A percentile compares a stretch with the other conserved stretches of the same genome.
Evolutionary conservation across 225 moss, liverwort and hornwort genomes (phyloP).

Genomic region (Neckera pumila): DNA sequence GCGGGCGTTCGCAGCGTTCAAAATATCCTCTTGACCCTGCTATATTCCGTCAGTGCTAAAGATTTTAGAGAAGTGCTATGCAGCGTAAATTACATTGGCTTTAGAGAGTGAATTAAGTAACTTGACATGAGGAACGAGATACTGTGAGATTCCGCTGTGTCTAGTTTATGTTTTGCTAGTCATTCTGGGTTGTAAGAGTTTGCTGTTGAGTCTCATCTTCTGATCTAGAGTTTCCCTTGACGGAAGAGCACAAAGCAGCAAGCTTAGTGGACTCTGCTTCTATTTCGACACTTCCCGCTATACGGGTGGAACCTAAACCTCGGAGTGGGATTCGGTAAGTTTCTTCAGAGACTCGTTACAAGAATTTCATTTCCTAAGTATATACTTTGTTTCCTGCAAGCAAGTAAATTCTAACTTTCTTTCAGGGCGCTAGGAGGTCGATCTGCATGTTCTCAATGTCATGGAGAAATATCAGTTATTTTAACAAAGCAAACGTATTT

Average conservation of each 20-base stretch:
- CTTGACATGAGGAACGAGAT: background rate
- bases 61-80: background rate
- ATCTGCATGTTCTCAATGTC: background rate
- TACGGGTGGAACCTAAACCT: slow-evolving; percentile 86
- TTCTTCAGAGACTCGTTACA: background rate
- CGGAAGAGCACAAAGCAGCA: slow-evolving; percentile 76
- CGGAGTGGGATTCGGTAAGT: slow-evolving; percentile 82
- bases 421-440: background rate
- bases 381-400: background rate
- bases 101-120: background rate
- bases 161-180: background rate
- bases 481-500: background rate
- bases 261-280: slow-evolving; percentile 91
- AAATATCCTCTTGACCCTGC: slow-evolving; percentile 63
- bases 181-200: background rate
- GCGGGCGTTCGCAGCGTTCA: slow-evolving; percentile 94
- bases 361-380: background rate
- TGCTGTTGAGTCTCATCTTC: background rate
- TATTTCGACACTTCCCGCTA: slow-evolving; percentile 49
- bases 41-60: background rate
- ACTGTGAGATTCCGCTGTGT: background rate
- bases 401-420: background rate
- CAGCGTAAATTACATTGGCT: background rate
- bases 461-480: background rate
- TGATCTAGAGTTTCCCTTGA: slow-evolving; percentile 34